Evolutionary conservation across 2,329 filamentous ascomycete species (phyloP), one percentile per base, ranked within the genome.

Genomic region (Achaetomium macrosporum): DNA sequence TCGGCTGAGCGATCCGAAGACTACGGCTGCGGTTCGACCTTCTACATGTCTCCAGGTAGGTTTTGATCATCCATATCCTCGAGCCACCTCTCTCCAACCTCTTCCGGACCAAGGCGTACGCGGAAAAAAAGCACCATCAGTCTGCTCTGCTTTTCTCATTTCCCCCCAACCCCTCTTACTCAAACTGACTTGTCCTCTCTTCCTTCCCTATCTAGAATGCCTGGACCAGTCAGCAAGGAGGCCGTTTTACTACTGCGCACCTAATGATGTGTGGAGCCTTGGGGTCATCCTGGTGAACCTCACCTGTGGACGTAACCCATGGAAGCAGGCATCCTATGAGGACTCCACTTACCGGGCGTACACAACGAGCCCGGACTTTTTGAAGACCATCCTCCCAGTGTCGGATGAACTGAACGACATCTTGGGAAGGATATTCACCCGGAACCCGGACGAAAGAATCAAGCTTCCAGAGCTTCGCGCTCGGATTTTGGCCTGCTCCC

Each of bases 11-110:
- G 85, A 61, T 96, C 92, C 59, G 87, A 90, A 63, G 93, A 99
- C 70, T 96, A 96, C 71, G 93, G 93, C 65, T 99, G 93, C 69
- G 93, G 93, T 59, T 97, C 93, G 31, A 97, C 92, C 13, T 97
- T 97, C 66, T 99, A 99, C 75, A 99, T 97, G 93, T 96, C 90
- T 67, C 93, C 93, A 82, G 92, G 92, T 96, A 87, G 70, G 82
- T 75, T 59, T 60, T 55, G 10, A n/a, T 25, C 3, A 58, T 45
- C n/a, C 42, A 40, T 29, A 40, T 7, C 48, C 58, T 54, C 50
- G 47, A 53, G 42, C 44, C 51, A 40, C 47, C 55, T 16, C 25
- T 53, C 37, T 50, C 30, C 19, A 8, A 25, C 15, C 39, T 11
- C 10, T 19, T 20, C 37, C 13, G 19, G 40, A 37, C 35, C 35